Conservation (phyloP, 208 protist species). For the Borovskyia barvae region DNA sequence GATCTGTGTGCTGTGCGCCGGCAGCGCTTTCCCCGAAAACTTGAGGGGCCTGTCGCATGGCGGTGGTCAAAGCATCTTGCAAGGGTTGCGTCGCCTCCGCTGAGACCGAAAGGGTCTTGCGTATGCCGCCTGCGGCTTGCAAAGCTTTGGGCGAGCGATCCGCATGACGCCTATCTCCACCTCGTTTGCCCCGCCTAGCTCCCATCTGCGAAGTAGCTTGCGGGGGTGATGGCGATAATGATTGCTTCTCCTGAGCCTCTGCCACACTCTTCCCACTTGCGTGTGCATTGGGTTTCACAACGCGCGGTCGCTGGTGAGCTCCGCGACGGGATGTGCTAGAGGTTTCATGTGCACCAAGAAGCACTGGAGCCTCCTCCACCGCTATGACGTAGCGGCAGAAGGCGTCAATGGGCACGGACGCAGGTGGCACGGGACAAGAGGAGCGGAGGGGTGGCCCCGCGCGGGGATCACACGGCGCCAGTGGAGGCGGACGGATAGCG, state of each 20-base stretch:
- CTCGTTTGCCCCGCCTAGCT: not conserved
- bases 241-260: not conserved
- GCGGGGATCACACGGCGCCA: not conserved
- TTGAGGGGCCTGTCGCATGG: slow-evolving; percentile 12
- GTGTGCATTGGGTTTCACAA: not conserved
- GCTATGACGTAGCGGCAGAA: slow-evolving; percentile 59
- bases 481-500: slow-evolving; percentile 3
- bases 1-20: not conserved
- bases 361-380: slow-evolving; percentile 17
- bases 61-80: slow-evolving; percentile 20
- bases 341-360: not conserved
- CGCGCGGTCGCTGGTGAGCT: not conserved
- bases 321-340: not conserved
- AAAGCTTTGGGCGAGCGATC: not conserved
- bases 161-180: not conserved
- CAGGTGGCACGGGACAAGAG: slow-evolving; percentile 17
- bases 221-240: slow-evolving; percentile 1
- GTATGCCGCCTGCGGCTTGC: not conserved
- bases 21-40: not conserved
- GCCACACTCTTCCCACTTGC: not conserved
- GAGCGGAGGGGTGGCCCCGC: not conserved
- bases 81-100: not conserved
- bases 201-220: not conserved
- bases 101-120: not conserved
- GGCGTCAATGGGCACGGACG: slow-evolving; percentile 47